phyloP scores from a whole-genome alignment of 2,329 filamentous ascomycete genomes.

The Pseudogymnoascus pannorum region DNA sequence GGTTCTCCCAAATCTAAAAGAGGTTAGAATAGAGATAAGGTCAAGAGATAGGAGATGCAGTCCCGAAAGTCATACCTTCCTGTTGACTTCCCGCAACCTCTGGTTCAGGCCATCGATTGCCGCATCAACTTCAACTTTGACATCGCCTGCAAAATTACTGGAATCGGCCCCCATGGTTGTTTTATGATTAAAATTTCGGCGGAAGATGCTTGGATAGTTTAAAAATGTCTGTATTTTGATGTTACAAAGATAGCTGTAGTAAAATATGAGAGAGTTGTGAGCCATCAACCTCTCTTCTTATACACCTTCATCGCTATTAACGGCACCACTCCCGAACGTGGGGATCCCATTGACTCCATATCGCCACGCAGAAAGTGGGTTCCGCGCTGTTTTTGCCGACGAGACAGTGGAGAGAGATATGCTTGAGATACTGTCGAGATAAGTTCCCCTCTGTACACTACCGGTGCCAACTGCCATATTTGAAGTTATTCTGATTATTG shows the following conservation, averaged over 20 bases:
- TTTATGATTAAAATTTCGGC: not conserved
- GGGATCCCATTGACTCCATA: not conserved
- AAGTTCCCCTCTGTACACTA: not conserved
- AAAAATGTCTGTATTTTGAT: not conserved
- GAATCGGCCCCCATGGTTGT: not conserved
- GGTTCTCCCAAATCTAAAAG: slow-evolving; percentile 41
- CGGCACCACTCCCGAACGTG: not conserved
- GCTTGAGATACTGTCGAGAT: not conserved
- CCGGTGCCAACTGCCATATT: not conserved
- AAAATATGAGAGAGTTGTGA: not conserved
- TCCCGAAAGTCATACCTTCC: not conserved
- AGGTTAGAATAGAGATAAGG: slow-evolving; percentile 4
- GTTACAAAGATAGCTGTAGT: not conserved
- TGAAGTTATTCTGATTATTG: not conserved
- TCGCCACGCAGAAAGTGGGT: not conserved
- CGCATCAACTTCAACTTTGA: not conserved
- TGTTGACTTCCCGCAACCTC: not conserved
- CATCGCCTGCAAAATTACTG: not conserved
- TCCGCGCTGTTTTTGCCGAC: slow-evolving; percentile 2
- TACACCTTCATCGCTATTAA: not conserved
- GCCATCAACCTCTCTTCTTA: not conserved
- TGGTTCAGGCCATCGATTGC: slow-evolving; percentile 3
- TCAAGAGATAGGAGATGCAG: not conserved
- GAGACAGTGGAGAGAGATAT: not conserved
- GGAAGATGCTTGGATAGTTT: not conserved